Evolutionary conservation across 2,329 filamentous ascomycete species (phyloP).

Genomic region (Aspergillus calidoustus): DNA sequence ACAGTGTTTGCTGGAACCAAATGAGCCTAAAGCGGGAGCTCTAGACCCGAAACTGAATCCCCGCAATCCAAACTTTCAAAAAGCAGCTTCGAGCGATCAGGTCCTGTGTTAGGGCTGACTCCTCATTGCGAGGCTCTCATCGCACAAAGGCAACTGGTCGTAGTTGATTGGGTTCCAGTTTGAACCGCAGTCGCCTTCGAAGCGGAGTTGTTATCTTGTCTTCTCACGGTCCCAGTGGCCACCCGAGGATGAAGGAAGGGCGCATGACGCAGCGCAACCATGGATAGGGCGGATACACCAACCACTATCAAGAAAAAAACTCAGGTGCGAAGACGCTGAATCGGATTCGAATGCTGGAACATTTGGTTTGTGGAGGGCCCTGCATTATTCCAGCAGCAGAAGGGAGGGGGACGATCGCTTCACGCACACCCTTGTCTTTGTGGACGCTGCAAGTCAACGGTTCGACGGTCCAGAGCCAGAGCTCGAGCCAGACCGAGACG

Average conservation of each 20-base stretch:
- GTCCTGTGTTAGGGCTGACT: background rate
- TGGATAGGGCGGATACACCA: slow-evolving; percentile 16
- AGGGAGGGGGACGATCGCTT: slow-evolving; percentile 5
- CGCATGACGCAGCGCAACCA: slow-evolving; percentile 23
- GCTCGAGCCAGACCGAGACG: slow-evolving; percentile 10
- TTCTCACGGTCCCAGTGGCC: slow-evolving; percentile 2
- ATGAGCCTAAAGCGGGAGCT: background rate
- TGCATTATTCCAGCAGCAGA: slow-evolving; percentile 10
- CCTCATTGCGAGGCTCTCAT: background rate
- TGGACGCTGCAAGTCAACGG: background rate
- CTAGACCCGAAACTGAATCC: background rate
- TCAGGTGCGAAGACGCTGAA: slow-evolving; percentile 1
- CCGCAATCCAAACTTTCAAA: background rate
- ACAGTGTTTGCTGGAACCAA: background rate
- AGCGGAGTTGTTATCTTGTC: slow-evolving; percentile 4
- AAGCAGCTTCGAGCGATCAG: background rate
- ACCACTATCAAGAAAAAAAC: slow-evolving; percentile 7
- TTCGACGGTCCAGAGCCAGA: slow-evolving; percentile 17
- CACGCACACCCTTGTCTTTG: slow-evolving; percentile 4
- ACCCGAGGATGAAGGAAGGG: slow-evolving; percentile 16
- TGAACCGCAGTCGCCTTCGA: background rate
- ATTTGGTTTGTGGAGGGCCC: slow-evolving; percentile 15
- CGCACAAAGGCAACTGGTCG: background rate
- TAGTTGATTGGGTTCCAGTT: background rate
- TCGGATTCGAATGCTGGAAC: slow-evolving; percentile 13